These are phyloP conservation scores for Plasmodium billcollinsi DNA, from an alignment of 169 alveolate species.

Conservation along the genomic window DNA sequence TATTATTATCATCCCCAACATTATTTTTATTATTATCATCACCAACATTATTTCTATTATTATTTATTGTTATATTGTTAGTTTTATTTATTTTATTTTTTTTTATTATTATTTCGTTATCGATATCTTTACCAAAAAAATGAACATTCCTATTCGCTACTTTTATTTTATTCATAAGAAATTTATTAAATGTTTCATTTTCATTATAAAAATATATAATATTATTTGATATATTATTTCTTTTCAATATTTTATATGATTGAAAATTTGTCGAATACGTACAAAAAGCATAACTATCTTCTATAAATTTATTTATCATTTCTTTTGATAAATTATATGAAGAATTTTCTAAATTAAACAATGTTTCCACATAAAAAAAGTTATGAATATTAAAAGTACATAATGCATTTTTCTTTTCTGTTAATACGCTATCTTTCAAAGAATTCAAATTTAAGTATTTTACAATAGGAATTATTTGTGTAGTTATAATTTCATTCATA, in stretches of 20 bases:
- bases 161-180: not conserved
- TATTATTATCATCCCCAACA: no score
- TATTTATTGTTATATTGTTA: no score
- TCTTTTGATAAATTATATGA: slow-evolving; percentile 20
- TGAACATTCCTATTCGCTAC: not conserved
- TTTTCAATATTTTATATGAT: slow-evolving; percentile 27
- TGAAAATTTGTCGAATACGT: slow-evolving; percentile 53
- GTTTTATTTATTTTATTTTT: no score
- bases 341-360: slow-evolving; percentile 39
- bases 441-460: slow-evolving; percentile 19
- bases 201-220: not conserved
- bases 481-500: slow-evolving; percentile 31
- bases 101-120: not conserved
- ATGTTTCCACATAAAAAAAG: slow-evolving; percentile 70
- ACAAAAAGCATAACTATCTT: slow-evolving; percentile 56
- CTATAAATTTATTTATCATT: slow-evolving; percentile 40
- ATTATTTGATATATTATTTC: not conserved
- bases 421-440: slow-evolving; percentile 1
- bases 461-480: not conserved
- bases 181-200: slow-evolving; percentile 2
- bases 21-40: no score
- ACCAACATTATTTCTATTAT: no score
- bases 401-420: slow-evolving; percentile 24
- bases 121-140: no score
- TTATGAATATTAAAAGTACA: slow-evolving; percentile 35